Percentiles rank a stretch among this genome's conserved stretches.
phyloP scores from a whole-genome alignment of 1,284 basidiomycete species.

The Ustilago bromivora region DNA sequence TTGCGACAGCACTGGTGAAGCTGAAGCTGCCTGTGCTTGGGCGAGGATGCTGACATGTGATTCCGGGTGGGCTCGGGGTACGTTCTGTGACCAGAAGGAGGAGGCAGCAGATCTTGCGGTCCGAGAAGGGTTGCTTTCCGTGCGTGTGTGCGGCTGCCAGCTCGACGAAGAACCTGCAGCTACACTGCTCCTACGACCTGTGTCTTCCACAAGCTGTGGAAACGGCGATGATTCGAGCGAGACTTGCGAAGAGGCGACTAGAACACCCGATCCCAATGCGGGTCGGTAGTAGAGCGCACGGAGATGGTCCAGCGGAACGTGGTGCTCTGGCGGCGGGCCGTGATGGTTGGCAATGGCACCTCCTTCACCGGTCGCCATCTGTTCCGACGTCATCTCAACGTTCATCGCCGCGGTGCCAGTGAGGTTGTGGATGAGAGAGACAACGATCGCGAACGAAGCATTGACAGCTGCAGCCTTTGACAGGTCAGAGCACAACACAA shows the following conservation, averaged over 20 bases:
- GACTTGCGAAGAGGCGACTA: slow-evolving; percentile 33
- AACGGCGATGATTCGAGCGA: background rate
- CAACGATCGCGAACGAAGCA: background rate
- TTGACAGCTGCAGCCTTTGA: background rate
- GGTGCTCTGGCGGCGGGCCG: slow-evolving; percentile 27
- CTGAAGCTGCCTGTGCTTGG: slow-evolving; percentile 17
- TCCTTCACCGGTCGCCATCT: background rate
- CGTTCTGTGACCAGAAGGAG: slow-evolving; percentile 42
- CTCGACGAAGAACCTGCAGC: background rate
- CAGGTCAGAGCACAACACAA: background rate
- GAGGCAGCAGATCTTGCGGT: slow-evolving; percentile 20
- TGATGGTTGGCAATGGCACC: slow-evolving; percentile 30
- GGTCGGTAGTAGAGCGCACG: slow-evolving; percentile 50
- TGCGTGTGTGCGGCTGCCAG: slow-evolving; percentile 22
- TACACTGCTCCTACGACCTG: background rate
- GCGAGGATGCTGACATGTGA: slow-evolving; percentile 44
- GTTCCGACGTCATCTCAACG: background rate
- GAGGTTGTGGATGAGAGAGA: background rate
- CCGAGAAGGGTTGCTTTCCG: slow-evolving; percentile 27
- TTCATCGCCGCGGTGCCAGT: background rate
- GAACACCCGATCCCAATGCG: slow-evolving; percentile 40
- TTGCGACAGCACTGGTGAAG: background rate
- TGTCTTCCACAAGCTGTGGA: slow-evolving; percentile 1
- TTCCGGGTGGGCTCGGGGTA: slow-evolving; percentile 38
- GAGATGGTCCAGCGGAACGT: slow-evolving; percentile 44